phyloP scores from a whole-genome alignment of 1,139 yeast genomes.

The Diutina rugosa region DNA sequence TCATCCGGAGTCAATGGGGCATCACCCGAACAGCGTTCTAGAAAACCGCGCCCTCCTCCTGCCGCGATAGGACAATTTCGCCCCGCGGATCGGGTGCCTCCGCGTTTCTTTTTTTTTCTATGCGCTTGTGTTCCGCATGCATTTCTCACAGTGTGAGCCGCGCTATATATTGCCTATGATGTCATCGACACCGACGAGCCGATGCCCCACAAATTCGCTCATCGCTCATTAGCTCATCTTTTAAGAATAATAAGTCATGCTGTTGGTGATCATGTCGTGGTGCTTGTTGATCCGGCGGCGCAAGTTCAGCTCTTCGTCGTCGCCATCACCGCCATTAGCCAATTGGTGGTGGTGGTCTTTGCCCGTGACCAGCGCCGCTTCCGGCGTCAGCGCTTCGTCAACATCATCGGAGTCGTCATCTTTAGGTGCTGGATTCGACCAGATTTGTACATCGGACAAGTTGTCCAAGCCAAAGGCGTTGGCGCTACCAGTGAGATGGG shows the following conservation, averaged over 20 bases:
- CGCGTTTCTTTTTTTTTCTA: too few relatives aligned
- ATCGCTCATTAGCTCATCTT: too few relatives aligned
- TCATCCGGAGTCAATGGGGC: background rate
- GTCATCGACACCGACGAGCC: too few relatives aligned
- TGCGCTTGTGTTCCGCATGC: too few relatives aligned
- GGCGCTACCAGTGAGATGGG: background rate
- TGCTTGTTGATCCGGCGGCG: background rate
- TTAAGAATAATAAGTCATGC: background rate
- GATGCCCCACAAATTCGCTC: too few relatives aligned
- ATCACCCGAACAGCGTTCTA: background rate
- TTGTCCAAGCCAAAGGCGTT: background rate
- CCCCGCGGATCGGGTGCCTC: too few relatives aligned
- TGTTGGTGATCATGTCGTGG: background rate
- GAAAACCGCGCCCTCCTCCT: background rate
- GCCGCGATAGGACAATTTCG: too few relatives aligned
- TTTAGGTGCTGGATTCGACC: conserved; percentile 3
- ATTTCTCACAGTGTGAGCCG: too few relatives aligned
- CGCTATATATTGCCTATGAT: too few relatives aligned
- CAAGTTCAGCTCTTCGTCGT: background rate
- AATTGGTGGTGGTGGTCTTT: background rate
- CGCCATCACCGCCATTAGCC: background rate
- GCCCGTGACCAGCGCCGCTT: conserved; percentile 2
- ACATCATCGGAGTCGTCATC: conserved; percentile 1
- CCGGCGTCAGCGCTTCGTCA: conserved; percentile 2
- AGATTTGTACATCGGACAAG: background rate